Evolutionary conservation across 1,284 basidiomycete genomes (phyloP).

Genomic region (Moniliella sp.): DNA sequence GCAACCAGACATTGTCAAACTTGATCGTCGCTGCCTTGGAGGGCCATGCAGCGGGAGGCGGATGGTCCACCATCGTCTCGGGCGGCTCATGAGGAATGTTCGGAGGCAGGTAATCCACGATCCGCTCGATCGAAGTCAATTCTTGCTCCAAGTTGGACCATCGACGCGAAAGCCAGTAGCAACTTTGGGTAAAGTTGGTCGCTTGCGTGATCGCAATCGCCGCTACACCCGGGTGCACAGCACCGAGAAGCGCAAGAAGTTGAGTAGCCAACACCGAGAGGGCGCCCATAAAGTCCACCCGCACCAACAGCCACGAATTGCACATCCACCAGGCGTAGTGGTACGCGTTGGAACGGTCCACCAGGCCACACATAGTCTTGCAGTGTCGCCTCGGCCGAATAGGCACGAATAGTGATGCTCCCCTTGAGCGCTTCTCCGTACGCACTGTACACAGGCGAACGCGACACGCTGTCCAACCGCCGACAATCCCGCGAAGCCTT

Average conservation of each 20-base stretch:
- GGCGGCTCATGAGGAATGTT: slow-evolving; percentile 3
- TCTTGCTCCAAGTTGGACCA: slow-evolving; percentile 9
- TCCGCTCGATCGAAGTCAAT: slow-evolving; percentile 53
- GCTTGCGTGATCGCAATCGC: slow-evolving; percentile 13
- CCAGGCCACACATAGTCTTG: slow-evolving; percentile 9
- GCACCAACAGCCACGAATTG: slow-evolving; percentile 1
- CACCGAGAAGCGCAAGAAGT: slow-evolving; percentile 1
- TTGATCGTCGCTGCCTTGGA: slow-evolving; percentile 41
- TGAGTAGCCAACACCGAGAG: background rate
- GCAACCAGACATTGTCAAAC: slow-evolving; percentile 44
- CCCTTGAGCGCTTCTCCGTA: slow-evolving; percentile 35
- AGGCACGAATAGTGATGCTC: slow-evolving; percentile 39
- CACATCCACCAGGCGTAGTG: slow-evolving; percentile 1
- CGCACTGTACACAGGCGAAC: slow-evolving; percentile 36
- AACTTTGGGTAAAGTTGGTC: slow-evolving; percentile 27
- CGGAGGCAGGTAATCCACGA: slow-evolving; percentile 50
- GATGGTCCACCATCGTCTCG: slow-evolving; percentile 16
- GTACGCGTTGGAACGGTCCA: slow-evolving; percentile 35
- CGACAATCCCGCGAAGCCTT: slow-evolving; percentile 37
- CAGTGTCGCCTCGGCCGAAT: slow-evolving; percentile 37
- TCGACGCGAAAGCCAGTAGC: no score
- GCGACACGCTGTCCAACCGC: slow-evolving; percentile 23
- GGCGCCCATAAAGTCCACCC: background rate
- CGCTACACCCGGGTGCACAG: slow-evolving; percentile 8
- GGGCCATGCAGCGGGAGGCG: slow-evolving; percentile 45